Percentiles rank a stretch among this genome's conserved stretches.
These are phyloP conservation scores for Lipomyces spencermartinsiae DNA, from an alignment of 805 yeast genomes.

Conservation along the genomic window DNA sequence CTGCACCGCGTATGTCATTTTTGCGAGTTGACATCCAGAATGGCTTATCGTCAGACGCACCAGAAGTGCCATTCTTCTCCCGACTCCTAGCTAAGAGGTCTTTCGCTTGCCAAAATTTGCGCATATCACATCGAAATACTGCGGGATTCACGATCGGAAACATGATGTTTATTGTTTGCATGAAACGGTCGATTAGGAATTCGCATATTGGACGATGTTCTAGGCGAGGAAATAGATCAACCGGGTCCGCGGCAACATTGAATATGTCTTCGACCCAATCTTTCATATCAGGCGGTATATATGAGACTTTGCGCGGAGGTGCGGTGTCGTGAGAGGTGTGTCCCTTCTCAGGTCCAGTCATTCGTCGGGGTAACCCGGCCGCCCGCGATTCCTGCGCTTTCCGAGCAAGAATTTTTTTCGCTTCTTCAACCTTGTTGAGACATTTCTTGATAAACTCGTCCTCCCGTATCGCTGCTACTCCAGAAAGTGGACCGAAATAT, in stretches of 20 bases:
- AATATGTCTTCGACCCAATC: conserved; percentile 21
- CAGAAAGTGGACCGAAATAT: conserved; percentile 31
- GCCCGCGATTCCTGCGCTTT: conserved; percentile 1
- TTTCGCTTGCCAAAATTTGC: conserved; percentile 32
- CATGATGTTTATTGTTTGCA: conserved; percentile 35
- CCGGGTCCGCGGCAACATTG: conserved; percentile 19
- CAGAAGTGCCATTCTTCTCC: not conserved
- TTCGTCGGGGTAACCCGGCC: not conserved
- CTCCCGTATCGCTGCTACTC: conserved; percentile 25
- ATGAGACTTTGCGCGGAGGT: conserved; percentile 14
- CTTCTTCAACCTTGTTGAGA: conserved; percentile 18
- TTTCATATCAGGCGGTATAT: conserved; percentile 16
- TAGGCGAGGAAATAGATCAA: conserved; percentile 30
- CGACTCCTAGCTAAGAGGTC: conserved; percentile 8
- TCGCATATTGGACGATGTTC: conserved; percentile 40
- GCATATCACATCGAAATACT: conserved; percentile 30
- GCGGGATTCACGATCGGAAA: conserved; percentile 37
- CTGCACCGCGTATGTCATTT: conserved; percentile 36
- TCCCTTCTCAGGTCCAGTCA: conserved; percentile 20
- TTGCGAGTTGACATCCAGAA: conserved; percentile 29
- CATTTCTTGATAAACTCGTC: conserved; percentile 29
- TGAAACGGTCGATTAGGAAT: conserved; percentile 36
- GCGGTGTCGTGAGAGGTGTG: conserved; percentile 22
- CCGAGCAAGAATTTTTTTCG: conserved; percentile 14
- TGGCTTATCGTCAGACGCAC: not conserved